phyloP scores from a whole-genome alignment of 2,329 filamentous ascomycete species.

The Plectosphaerella cucumerina region DNA sequence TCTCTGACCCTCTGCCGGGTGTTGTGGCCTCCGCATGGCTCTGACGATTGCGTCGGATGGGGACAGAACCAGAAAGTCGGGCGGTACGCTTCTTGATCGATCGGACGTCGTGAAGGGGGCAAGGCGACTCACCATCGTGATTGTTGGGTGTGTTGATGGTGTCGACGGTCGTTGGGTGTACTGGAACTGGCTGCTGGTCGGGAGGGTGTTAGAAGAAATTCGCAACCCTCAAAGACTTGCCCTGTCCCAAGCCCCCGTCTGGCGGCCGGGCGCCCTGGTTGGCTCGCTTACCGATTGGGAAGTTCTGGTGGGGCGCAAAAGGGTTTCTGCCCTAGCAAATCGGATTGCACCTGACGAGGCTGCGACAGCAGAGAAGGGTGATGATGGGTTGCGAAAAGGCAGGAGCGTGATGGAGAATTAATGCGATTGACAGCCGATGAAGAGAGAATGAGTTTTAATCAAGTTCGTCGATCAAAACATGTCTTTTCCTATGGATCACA shows the following conservation, averaged over 20 bases:
- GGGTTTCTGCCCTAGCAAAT: conserved; percentile 35
- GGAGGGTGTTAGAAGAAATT: conserved; percentile 34
- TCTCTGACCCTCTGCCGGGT: conserved; percentile 16
- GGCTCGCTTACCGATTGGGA: conserved; percentile 40
- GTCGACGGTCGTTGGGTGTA: conserved; percentile 47
- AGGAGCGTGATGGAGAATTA: background rate
- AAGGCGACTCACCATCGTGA: conserved; percentile 51
- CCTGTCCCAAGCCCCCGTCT: conserved; percentile 12
- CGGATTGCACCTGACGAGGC: background rate
- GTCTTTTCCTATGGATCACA: conserved; percentile 19
- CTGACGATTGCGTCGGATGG: conserved; percentile 10
- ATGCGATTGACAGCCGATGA: background rate
- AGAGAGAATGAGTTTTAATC: background rate
- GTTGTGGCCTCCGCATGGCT: background rate
- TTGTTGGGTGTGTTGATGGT: conserved; percentile 49
- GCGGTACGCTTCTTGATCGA: no score
- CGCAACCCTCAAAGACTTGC: conserved; percentile 38
- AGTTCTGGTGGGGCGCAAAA: conserved; percentile 12
- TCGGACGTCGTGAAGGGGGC: conserved; percentile 7
- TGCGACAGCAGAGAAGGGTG: background rate
- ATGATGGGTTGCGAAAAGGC: background rate
- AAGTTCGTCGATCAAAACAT: conserved; percentile 26
- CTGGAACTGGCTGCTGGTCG: conserved; percentile 29
- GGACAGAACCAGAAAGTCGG: background rate
- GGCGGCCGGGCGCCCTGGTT: conserved; percentile 23